A percentile compares a stretch with the other conserved stretches of the same genome.
Evolutionary conservation across 2,329 filamentous ascomycete genomes (phyloP).

Genomic region (Lachnellula arida): DNA sequence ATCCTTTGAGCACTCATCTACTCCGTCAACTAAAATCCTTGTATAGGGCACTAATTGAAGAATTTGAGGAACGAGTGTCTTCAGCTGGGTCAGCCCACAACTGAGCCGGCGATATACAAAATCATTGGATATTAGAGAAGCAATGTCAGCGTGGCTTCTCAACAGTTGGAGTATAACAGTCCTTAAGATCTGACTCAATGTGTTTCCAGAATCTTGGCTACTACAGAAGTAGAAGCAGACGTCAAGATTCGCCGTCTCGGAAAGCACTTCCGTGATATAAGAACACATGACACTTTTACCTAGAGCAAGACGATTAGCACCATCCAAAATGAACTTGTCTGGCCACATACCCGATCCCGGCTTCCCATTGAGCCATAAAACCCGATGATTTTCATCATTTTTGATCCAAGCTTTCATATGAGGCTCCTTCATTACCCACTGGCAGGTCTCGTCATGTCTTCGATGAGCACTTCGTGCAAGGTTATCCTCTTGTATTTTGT

Average conservation of each 20-base stretch:
- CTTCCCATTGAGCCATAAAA: constrained; percentile 17
- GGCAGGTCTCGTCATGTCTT: constrained; percentile 11
- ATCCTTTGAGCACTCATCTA: constrained; percentile 10
- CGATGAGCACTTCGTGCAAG: background rate
- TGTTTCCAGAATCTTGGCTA: constrained; percentile 9
- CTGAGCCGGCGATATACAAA: constrained; percentile 5
- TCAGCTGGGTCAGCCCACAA: constrained; percentile 9
- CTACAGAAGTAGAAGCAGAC: constrained; percentile 15
- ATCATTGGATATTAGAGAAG: constrained; percentile 7
- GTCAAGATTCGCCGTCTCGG: background rate
- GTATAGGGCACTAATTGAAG: background rate
- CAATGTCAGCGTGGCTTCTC: constrained; percentile 1
- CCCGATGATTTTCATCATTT: background rate
- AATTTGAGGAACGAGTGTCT: constrained; percentile 5
- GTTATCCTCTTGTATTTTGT: constrained; percentile 2
- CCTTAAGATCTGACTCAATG: constrained; percentile 4
- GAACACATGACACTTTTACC: constrained; percentile 17
- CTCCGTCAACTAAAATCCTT: constrained; percentile 11
- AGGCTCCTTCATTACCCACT: constrained; percentile 1
- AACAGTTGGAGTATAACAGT: constrained; percentile 10
- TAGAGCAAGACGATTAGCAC: background rate
- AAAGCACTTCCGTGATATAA: constrained; percentile 8
- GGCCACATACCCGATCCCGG: constrained; percentile 12
- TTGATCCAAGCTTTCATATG: constrained; percentile 8
- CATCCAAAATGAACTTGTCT: background rate